A percentile compares a stretch with the other conserved stretches of the same genome.
Conservation (phyloP, 2,329 filamentous ascomycete species). For the Monosporascus ibericus region DNA sequence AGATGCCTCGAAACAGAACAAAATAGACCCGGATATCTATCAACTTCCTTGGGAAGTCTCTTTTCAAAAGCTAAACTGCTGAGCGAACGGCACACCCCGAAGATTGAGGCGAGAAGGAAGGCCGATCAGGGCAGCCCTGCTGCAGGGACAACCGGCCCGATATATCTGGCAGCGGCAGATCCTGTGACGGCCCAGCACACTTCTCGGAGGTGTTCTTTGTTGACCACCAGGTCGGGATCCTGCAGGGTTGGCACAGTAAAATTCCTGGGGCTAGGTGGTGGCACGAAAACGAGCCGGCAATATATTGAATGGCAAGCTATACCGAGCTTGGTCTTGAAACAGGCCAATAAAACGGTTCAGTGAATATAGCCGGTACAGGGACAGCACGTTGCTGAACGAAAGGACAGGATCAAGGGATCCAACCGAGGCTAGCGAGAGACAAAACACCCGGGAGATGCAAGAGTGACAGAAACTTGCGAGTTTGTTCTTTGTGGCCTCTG, state of each 20-base stretch:
- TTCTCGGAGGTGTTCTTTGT: neutral
- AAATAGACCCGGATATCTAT: neutral
- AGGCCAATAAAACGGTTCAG: conserved; percentile 9
- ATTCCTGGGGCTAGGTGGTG: neutral
- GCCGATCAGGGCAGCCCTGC: neutral
- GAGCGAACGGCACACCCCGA: neutral
- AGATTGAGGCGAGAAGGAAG: neutral
- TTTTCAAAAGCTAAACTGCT: neutral
- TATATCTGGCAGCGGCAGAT: neutral
- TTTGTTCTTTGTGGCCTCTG: neutral
- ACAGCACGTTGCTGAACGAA: conserved; percentile 18
- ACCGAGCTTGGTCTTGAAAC: conserved; percentile 16
- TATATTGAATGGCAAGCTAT: conserved; percentile 23
- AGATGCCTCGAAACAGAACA: neutral
- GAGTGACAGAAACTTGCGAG: neutral
- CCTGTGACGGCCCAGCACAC: neutral
- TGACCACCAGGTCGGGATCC: neutral
- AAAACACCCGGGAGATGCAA: conserved; percentile 1
- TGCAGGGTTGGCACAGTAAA: neutral
- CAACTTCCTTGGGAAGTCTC: neutral
- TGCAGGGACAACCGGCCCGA: neutral
- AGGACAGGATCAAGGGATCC: conserved; percentile 13
- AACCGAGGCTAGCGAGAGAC: conserved; percentile 6
- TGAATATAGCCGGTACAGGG: conserved; percentile 23
- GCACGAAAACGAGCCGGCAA: neutral